Base-by-base conservation (phyloP, 2,329 filamentous ascomycete genomes). In the Talaromyces sp. region DNA sequence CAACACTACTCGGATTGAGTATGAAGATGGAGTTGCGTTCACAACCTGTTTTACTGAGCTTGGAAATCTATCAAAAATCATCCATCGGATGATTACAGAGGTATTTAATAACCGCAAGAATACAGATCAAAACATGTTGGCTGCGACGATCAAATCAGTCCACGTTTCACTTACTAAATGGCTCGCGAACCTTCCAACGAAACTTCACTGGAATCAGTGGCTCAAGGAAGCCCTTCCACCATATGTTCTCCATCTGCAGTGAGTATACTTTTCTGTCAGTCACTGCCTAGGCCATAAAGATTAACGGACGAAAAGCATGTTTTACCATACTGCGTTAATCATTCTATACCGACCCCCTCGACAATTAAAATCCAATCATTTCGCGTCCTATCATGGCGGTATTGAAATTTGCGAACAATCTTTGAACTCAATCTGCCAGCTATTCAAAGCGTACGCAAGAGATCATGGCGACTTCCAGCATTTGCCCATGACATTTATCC, bases 191-290 rank as follows among this genome's bases (percentile, higher is more conserved):
- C 48, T 52, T 39, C 48, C 48, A 15, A 10, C 48, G 3, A 52
- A 52, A 19, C 48, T 52, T 36, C 48, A 39, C 19, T 52, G 48
- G 48, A 52, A 52, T 39, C 48, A 52, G 13, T 52, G 48, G 48
- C 48, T 37, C n/a, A 52, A 52, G 33, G 33, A 21, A 11, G 1
- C 28, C 15, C 11, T 52, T 15, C 48, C 48, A n/a, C 33, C 48
- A 22, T 52, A 52, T 28, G 48, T 52, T 9, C 48, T 52, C 13
- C 48, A 52, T 37, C 17, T 52, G 9, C 48, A 52, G 48, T 52
- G 1, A 52, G 48, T 37, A n/a, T 21, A 36, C 11, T 36, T 35
- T 36, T 36, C 11, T 36, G 11, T 36, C 6, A 15, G 2, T 36
- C 33, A 36, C 33, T 36, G 11, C 33, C 11, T 36, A 36, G 11